Base-by-base conservation (phyloP, 108 stramenopile genomes). In the Aureococcus anophagefferens region DNA sequence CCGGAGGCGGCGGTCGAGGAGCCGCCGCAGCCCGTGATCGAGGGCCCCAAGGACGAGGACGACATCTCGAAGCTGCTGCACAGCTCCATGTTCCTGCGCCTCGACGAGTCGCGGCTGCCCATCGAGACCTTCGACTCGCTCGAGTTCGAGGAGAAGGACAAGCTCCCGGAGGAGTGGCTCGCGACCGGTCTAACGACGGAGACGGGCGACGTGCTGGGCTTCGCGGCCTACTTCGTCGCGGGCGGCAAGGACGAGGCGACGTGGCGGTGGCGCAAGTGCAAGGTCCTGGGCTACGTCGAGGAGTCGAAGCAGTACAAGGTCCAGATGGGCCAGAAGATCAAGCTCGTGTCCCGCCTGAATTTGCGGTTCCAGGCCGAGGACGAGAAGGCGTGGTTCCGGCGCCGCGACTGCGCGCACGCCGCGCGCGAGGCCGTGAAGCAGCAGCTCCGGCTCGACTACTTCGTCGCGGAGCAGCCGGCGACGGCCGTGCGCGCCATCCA, bases 311-410 rank as follows among this genome's bases (percentile, higher is more conserved):
- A 74, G 63, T 80, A 80, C 44, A 30, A 32, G 7, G 67, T 36
- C 25, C 35, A 77, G 18, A 76, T 79, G 25, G 68, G 67, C 46
- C 62, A 62, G n/a, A 68, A 68, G 30, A 51, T 67, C 11, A 83
- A 84, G 72, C 31, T 44, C 31, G 85, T 84, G 31, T 70, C 76
- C 46, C 75, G 85, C 34, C 79, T 86, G 62, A 86, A 86, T 33
- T 68, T 86, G 7, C 80, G 78, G n/a, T 86, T 86, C 64, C 82
- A 83, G 45, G 63, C 46, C 17, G 85, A 86, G 69, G 74, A 80
- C 69, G 44, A 78, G 66, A 68, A 46, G 25, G 32, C 35, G 9
- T 86, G 81, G 74, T 30, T 79, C 44, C 16, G 35, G 40, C 76
- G 85, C 17, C 68, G 83, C 0, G 44, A 33, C 11, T 15, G 37